phyloP scores from a whole-genome alignment of 2,329 filamentous ascomycete species.

The Hymenoscyphus scutula region DNA sequence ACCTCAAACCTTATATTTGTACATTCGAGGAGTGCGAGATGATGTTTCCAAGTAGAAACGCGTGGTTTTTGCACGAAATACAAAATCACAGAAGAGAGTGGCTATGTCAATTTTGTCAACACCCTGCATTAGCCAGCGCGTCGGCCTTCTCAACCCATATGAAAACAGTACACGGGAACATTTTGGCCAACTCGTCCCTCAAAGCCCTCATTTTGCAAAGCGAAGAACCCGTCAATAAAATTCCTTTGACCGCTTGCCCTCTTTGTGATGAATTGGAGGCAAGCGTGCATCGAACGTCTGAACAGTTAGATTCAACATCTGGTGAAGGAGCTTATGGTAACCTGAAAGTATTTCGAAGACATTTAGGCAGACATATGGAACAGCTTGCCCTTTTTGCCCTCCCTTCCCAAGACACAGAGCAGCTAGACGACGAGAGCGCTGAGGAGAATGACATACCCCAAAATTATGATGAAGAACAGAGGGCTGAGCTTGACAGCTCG shows the following conservation, averaged over 20 bases:
- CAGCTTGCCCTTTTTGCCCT: constrained; percentile 32
- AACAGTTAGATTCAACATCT: neutral
- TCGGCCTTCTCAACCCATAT: constrained; percentile 22
- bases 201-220: constrained; percentile 27
- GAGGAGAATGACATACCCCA: neutral
- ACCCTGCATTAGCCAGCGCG: constrained; percentile 13
- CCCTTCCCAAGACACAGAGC: neutral
- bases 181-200: constrained; percentile 20
- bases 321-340: constrained; percentile 19
- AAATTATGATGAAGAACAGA: neutral
- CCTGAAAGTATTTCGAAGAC: constrained; percentile 22
- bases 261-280: constrained; percentile 37
- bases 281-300: constrained; percentile 5
- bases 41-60: constrained; percentile 33
- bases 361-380: constrained; percentile 31
- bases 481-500: neutral
- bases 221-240: constrained; percentile 25
- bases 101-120: constrained; percentile 29
- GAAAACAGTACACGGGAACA: constrained; percentile 12
- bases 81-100: constrained; percentile 33
- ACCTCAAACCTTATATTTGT: constrained; percentile 39
- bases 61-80: constrained; percentile 39
- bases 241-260: constrained; percentile 30
- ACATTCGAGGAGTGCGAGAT: constrained; percentile 36
- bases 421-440: constrained; percentile 7